These are phyloP conservation scores for Cordyceps cateniannulata DNA, from an alignment of 2,329 filamentous ascomycete genomes.

Conservation along the genomic window DNA sequence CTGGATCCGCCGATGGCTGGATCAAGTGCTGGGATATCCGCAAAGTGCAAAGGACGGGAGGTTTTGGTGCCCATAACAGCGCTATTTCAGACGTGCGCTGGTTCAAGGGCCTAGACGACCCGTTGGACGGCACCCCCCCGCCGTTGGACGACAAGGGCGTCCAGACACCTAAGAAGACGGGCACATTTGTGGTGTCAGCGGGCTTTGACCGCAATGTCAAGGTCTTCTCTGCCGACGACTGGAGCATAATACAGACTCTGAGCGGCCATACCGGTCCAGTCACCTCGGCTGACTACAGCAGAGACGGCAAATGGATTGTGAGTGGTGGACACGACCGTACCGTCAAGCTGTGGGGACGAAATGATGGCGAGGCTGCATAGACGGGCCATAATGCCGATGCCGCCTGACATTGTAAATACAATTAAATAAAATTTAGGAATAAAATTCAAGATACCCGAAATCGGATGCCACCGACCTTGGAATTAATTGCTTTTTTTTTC, in stretches of 20 bases:
- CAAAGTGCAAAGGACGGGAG: slow-evolving; percentile 75
- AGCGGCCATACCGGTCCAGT: slow-evolving; percentile 91
- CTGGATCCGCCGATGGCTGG: slow-evolving; percentile 88
- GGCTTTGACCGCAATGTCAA: slow-evolving; percentile 96
- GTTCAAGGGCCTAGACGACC: slow-evolving; percentile 83
- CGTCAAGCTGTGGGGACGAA: slow-evolving; percentile 91
- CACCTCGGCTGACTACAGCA: slow-evolving; percentile 80
- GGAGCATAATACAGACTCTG: slow-evolving; percentile 80
- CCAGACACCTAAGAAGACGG: slow-evolving; percentile 70
- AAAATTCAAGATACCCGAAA: background rate
- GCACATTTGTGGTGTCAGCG: slow-evolving; percentile 83
- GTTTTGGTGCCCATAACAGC: slow-evolving; percentile 84
- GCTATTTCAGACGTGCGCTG: slow-evolving; percentile 89
- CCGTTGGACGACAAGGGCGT: slow-evolving; percentile 59
- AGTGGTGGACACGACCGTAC: slow-evolving; percentile 92
- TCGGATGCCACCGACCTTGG: no score
- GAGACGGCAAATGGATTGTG: slow-evolving; percentile 84
- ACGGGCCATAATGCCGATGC: background rate
- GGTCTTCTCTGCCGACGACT: slow-evolving; percentile 93
- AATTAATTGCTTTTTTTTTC: background rate
- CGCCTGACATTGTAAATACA: background rate
- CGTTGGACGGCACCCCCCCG: slow-evolving; percentile 54
- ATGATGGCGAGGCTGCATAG: slow-evolving; percentile 57
- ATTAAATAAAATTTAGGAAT: background rate
- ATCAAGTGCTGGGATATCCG: slow-evolving; percentile 97